Percentiles rank a stretch among this genome's conserved stretches.
These are phyloP conservation scores for Biscogniauxia sp. DNA, from an alignment of 2,329 filamentous ascomycete genomes.

Conservation along the genomic window DNA sequence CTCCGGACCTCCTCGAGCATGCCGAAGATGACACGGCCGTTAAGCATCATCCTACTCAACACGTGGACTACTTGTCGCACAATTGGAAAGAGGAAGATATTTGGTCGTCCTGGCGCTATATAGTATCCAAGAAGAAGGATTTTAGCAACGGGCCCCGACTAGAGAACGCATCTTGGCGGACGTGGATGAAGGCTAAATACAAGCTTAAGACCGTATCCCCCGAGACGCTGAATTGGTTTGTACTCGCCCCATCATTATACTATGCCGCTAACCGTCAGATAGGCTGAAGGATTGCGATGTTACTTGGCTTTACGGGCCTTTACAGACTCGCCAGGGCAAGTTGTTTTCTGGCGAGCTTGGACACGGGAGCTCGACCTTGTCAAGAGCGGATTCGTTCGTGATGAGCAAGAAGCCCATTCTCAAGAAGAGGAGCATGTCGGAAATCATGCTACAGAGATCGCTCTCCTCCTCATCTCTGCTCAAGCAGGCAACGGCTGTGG, in stretches of 20 bases:
- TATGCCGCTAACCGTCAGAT: constrained; percentile 29
- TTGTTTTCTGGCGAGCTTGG: constrained; percentile 46
- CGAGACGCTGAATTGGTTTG: constrained; percentile 89
- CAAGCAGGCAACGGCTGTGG: constrained; percentile 82
- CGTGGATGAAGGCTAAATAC: constrained; percentile 92
- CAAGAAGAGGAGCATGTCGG: constrained; percentile 95
- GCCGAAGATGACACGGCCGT: constrained; percentile 80
- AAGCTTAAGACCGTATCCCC: constrained; percentile 83
- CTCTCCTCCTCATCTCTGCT: constrained; percentile 84
- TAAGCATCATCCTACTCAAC: constrained; percentile 71
- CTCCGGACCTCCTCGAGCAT: constrained; percentile 54
- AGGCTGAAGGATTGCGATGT: constrained; percentile 98
- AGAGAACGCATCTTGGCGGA: constrained; percentile 96
- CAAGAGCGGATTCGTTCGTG: constrained; percentile 62
- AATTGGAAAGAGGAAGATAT: constrained; percentile 95
- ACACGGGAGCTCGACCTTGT: constrained; percentile 42
- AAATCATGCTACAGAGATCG: constrained; percentile 88
- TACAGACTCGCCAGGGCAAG: constrained; percentile 69
- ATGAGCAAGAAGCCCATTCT: constrained; percentile 87
- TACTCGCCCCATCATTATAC: constrained; percentile 19
- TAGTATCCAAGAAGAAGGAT: constrained; percentile 73
- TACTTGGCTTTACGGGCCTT: constrained; percentile 93
- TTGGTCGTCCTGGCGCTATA: constrained; percentile 95
- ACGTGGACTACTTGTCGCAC: constrained; percentile 95
- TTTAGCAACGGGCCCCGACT: constrained; percentile 80